Evolutionary conservation across 2,329 filamentous ascomycete genomes (phyloP), one percentile per base, ranked within the genome.

Genomic region (Salinomyces thailandicus): DNA sequence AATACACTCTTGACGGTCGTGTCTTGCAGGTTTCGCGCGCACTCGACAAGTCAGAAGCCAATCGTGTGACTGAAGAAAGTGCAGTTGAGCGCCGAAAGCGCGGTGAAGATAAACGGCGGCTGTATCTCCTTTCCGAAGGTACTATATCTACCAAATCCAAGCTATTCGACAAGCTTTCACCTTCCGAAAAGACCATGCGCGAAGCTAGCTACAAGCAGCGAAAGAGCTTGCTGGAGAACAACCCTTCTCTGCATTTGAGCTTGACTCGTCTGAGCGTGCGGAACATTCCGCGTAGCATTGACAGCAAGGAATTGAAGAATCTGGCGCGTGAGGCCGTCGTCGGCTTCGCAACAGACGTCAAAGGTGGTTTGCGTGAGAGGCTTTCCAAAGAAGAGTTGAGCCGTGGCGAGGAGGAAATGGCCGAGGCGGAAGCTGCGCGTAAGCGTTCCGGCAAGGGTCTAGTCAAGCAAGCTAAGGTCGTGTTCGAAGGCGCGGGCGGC

Each of bases 281-380:
- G 49, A 98, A 98, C 57, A 72, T 98, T 4, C 91, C 91, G 2
- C 78, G 83, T 44, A 78, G 80, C 54, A 70, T 95, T 45, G 79
- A 73, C 16, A 83, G 84, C 16, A 96, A 93, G 61, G 83, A 85
- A 36, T 71, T 98, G 34, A 98, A 98, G 60, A 80, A 84, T 28
- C 73, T 98, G 31, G 91, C 91, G 8, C 77, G 91, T 46, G 76
- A 91, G 59, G 91, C 85, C n/a, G 76, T 95, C 9, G 91, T 96
- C 33, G 87, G 85, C 1, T 98, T 98, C 53, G 87, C 91, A 27
- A 81, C 72, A 43, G 91, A 98, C 52, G 85, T 89, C 47, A 93
- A 87, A 57, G 71, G 70, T 18, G 85, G 84, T 11, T 71, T 71
- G 22, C 80, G 91, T 18, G 66, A 81, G 45, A 80, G 79, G 14